Percentiles rank a stretch among this genome's conserved stretches.
Conservation (phyloP, 768 basidiomycete species). For the Tulasnella sp. region DNA sequence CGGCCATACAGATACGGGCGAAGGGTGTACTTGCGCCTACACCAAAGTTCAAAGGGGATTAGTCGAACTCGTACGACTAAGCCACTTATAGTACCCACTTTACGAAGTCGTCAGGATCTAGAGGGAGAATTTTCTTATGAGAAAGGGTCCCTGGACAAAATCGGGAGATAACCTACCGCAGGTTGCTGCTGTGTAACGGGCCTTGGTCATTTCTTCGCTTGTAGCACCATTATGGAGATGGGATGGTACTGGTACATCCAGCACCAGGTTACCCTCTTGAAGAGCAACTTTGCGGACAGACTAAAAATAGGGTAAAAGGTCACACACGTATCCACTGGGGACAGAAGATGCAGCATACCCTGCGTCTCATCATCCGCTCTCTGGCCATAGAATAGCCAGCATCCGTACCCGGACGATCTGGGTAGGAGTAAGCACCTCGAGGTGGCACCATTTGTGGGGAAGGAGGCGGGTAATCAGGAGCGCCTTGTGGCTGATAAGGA, state of each 20-base stretch:
- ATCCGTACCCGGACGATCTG: not conserved
- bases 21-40: constrained; percentile 46
- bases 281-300: constrained; percentile 70
- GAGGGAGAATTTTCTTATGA: not conserved
- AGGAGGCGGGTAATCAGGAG: constrained; percentile 7
- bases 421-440: constrained; percentile 1
- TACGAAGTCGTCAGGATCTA: constrained; percentile 79
- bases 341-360: constrained; percentile 24
- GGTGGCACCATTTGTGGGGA: not conserved
- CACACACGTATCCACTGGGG: constrained; percentile 14
- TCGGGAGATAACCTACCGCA: constrained; percentile 29
- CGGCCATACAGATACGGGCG: constrained; percentile 67
- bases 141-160: not conserved
- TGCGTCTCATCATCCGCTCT: constrained; percentile 71
- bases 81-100: constrained; percentile 24
- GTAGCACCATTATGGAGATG: constrained; percentile 52
- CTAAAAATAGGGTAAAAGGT: constrained; percentile 3
- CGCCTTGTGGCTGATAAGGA: constrained; percentile 28
- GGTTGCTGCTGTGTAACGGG: constrained; percentile 80
- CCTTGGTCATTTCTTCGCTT: constrained; percentile 65
- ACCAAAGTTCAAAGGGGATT: not conserved
- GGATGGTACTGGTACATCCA: constrained; percentile 69
- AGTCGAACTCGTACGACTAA: not conserved
- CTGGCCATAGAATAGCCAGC: constrained; percentile 52
- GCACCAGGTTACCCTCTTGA: constrained; percentile 68